Conservation (phyloP, 2,329 filamentous ascomycete species). For the Diplocarpon rosae region DNA sequence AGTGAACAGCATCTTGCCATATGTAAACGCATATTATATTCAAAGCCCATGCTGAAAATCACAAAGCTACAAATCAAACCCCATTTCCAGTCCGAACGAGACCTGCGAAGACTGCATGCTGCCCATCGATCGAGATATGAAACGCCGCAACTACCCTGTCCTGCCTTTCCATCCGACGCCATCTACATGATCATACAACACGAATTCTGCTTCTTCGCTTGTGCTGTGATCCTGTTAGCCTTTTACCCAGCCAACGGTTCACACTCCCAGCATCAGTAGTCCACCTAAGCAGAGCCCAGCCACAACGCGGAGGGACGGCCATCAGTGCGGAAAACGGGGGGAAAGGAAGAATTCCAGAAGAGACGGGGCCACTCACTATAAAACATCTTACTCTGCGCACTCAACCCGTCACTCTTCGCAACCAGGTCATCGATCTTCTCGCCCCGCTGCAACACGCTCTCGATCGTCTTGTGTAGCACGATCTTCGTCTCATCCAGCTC, state of each 20-base stretch:
- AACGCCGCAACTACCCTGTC: conserved; percentile 7
- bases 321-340: background rate
- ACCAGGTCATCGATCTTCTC: conserved; percentile 96
- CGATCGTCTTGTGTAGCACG: conserved; percentile 92
- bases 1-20: too few species aligned
- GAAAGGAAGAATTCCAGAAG: background rate
- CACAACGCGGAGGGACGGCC: too few species aligned
- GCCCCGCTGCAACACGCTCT: conserved; percentile 75
- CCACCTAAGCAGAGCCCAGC: too few species aligned
- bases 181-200: conserved; percentile 58
- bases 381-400: conserved; percentile 93
- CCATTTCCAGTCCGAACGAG: conserved; percentile 13
- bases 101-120: conserved; percentile 11
- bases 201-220: conserved; percentile 73
- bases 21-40: background rate
- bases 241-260: background rate
- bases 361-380: conserved; percentile 50
- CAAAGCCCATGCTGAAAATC: background rate
- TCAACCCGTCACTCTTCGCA: conserved; percentile 83
- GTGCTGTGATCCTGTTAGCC: conserved; percentile 29
- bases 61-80: conserved; percentile 3
- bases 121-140: conserved; percentile 13
- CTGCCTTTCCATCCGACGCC: background rate
- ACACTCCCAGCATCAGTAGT: background rate
- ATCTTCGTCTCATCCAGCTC: conserved; percentile 98